phyloP scores from a whole-genome alignment of 2,329 filamentous ascomycete genomes.

The Colletotrichum higginsianum region DNA sequence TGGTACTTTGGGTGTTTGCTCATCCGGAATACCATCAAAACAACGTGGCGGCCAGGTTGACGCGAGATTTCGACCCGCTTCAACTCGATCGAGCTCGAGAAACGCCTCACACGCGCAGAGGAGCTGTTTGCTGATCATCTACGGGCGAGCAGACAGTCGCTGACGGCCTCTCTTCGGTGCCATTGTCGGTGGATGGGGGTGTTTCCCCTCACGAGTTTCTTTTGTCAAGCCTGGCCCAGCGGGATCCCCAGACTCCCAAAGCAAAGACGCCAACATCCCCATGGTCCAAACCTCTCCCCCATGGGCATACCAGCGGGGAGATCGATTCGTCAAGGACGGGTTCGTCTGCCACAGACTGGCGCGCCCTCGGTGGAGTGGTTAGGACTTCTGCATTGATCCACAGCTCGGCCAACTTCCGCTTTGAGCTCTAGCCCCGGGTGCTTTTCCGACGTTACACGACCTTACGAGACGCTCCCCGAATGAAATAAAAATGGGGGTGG shows the following conservation, averaged over 20 bases:
- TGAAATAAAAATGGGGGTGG: not conserved
- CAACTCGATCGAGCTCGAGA: not conserved
- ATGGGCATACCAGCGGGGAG: constrained; percentile 17
- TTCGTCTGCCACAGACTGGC: not conserved
- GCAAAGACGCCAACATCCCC: constrained; percentile 36
- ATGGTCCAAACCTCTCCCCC: constrained; percentile 24
- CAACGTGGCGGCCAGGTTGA: constrained; percentile 35
- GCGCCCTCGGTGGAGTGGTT: constrained; percentile 12
- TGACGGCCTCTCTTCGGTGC: constrained; percentile 20
- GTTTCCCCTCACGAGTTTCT: constrained; percentile 30
- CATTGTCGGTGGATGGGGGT: constrained; percentile 19
- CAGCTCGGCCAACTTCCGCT: constrained; percentile 40
- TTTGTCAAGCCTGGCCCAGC: constrained; percentile 21
- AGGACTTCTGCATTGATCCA: constrained; percentile 34
- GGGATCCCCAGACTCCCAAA: constrained; percentile 31
- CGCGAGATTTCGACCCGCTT: not conserved
- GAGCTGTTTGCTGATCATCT: not conserved
- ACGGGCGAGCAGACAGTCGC: not conserved
- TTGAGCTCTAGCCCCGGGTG: constrained; percentile 27
- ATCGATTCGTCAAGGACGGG: constrained; percentile 21
- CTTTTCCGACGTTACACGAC: constrained; percentile 23
- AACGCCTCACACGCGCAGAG: not conserved
- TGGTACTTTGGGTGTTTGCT: not conserved
- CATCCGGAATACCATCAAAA: constrained; percentile 3
- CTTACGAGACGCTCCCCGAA: not conserved